phyloP scores from a whole-genome alignment of 1,284 basidiomycete genomes.

The Naganishia albida region DNA sequence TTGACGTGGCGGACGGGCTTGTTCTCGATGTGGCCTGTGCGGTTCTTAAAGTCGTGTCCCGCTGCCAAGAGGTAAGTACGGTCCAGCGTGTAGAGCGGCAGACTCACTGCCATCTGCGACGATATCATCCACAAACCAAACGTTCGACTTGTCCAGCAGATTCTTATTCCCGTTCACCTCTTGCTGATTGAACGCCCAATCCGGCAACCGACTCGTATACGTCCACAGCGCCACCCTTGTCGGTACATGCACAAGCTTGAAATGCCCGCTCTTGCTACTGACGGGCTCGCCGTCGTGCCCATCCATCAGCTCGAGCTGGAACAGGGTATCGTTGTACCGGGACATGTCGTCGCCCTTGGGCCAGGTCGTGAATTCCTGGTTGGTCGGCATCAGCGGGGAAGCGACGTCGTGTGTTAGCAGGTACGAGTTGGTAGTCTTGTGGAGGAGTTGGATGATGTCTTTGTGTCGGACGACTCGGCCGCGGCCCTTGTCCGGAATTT shows the following conservation, averaged over 20 bases:
- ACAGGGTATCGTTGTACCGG: constrained; percentile 82
- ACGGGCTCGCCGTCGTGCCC: constrained; percentile 73
- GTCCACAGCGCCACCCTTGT: constrained; percentile 96
- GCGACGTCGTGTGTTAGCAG: constrained; percentile 97
- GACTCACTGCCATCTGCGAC: constrained; percentile 68
- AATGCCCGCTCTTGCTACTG: constrained; percentile 89
- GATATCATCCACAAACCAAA: constrained; percentile 88
- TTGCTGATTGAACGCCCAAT: constrained; percentile 96
- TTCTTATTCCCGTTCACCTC: constrained; percentile 99
- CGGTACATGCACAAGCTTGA: constrained; percentile 81
- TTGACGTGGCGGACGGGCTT: constrained; percentile 77
- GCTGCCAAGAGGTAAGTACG: constrained; percentile 49
- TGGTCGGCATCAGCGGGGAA: constrained; percentile 93
- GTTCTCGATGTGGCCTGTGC: constrained; percentile 58
- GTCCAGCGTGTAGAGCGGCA: neutral
- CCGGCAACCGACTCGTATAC: constrained; percentile 77
- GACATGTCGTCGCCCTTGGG: constrained; percentile 66
- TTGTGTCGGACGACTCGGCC: constrained; percentile 85
- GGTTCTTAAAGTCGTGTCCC: constrained; percentile 62
- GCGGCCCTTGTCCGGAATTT: constrained; percentile 82
- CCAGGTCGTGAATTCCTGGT: constrained; percentile 96
- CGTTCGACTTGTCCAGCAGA: constrained; percentile 72
- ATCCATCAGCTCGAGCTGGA: constrained; percentile 72
- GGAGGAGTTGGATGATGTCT: constrained; percentile 85
- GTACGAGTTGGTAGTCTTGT: constrained; percentile 77